Evolutionary conservation across 1,284 basidiomycete species (phyloP).

Genomic region (Austropuccinia psidii): DNA sequence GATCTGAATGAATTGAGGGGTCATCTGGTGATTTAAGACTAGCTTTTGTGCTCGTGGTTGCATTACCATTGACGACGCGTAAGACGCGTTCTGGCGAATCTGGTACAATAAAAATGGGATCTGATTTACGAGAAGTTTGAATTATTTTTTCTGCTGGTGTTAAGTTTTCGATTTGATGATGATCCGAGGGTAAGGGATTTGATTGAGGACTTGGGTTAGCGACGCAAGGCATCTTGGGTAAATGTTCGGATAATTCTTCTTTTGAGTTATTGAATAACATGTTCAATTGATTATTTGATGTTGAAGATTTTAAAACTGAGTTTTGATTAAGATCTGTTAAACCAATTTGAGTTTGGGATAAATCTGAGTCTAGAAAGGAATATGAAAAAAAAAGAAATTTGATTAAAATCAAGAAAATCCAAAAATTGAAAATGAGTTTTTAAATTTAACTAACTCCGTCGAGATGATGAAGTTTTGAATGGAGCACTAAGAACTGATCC

Average conservation of each 20-base stretch:
- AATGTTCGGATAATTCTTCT: not conserved
- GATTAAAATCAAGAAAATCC: not conserved
- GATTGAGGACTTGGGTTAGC: not conserved
- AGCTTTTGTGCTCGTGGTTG: slow-evolving; percentile 6
- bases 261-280: not conserved
- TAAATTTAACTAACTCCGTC: slow-evolving; percentile 10
- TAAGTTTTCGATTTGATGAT: no score
- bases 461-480: slow-evolving; percentile 12
- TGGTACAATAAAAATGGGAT: not conserved
- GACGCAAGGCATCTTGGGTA: slow-evolving; percentile 13
- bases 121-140: not conserved
- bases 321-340: not conserved
- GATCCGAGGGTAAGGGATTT: not conserved
- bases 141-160: slow-evolving; percentile 3
- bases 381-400: not conserved
- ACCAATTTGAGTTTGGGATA: slow-evolving; percentile 11
- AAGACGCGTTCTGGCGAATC: not conserved
- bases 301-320: not conserved
- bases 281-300: not conserved
- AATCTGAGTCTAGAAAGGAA: slow-evolving; percentile 6
- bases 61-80: slow-evolving; percentile 21
- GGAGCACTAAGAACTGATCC: slow-evolving; percentile 20
- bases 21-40: not conserved
- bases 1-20: no score
- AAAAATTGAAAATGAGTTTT: not conserved